phyloP scores from a whole-genome alignment of 2,329 filamentous ascomycete species.

The Ascocoryne sarcoides region DNA sequence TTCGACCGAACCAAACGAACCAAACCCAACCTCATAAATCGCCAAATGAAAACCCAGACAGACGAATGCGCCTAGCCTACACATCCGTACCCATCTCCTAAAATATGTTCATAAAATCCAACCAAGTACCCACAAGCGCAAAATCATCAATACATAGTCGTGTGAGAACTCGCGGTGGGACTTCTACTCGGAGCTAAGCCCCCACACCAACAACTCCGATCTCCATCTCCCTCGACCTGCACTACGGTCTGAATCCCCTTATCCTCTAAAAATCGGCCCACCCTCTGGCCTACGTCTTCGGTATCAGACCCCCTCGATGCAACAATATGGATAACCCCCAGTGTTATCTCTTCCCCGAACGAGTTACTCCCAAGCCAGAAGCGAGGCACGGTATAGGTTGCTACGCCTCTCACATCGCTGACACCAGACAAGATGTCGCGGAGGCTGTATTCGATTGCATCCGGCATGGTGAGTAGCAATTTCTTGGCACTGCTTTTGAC shows the following conservation, averaged over 20 bases:
- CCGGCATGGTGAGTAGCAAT: slow-evolving; percentile 75
- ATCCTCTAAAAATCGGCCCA: slow-evolving; percentile 59
- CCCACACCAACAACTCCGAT: slow-evolving; percentile 54
- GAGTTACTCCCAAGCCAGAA: slow-evolving; percentile 72
- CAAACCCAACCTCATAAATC: too few relatives aligned
- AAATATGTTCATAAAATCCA: too few relatives aligned
- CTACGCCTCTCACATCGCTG: slow-evolving; percentile 72
- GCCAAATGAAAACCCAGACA: too few relatives aligned
- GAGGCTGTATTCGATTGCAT: slow-evolving; percentile 77
- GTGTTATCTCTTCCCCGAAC: slow-evolving; percentile 42
- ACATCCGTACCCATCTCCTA: too few relatives aligned
- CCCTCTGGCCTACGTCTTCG: slow-evolving; percentile 77
- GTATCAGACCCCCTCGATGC: slow-evolving; percentile 63
- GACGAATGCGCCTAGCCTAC: too few relatives aligned
- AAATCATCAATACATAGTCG: too few relatives aligned
- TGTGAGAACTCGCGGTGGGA: too few relatives aligned
- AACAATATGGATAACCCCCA: slow-evolving; percentile 81
- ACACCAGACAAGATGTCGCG: slow-evolving; percentile 81
- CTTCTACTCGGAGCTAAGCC: slow-evolving; percentile 12
- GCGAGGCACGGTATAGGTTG: slow-evolving; percentile 75
- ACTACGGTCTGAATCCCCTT: slow-evolving; percentile 74
- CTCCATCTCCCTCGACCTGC: slow-evolving; percentile 80
- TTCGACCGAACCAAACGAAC: too few relatives aligned
- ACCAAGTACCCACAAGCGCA: too few relatives aligned
- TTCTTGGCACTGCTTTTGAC: slow-evolving; percentile 77